Evolutionary conservation across 495 filamentous ascomycete species (phyloP).

Genomic region (Cladorrhinum samala): DNA sequence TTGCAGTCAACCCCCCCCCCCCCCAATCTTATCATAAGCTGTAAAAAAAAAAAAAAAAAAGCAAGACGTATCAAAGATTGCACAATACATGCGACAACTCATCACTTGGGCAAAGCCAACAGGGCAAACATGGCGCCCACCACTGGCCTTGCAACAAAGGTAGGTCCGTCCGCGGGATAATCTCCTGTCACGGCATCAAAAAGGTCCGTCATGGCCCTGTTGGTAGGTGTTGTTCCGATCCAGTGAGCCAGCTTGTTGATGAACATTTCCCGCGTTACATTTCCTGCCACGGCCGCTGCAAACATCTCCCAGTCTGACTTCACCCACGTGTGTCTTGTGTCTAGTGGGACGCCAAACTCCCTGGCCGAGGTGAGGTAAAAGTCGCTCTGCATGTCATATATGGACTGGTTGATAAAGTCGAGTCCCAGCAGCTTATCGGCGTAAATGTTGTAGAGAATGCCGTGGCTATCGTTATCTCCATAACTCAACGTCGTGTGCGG

Average conservation of each 20-base stretch:
- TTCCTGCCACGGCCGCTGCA: conserved; percentile 62
- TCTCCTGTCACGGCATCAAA: conserved; percentile 63
- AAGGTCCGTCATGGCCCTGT: conserved; percentile 71
- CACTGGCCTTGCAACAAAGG: conserved; percentile 75
- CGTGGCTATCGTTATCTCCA: conserved; percentile 35
- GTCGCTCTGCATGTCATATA: conserved; percentile 72
- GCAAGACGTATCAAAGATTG: no score
- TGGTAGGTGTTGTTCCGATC: conserved; percentile 68
- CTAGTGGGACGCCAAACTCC: conserved; percentile 74
- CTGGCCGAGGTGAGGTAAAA: conserved; percentile 75
- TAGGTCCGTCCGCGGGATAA: conserved; percentile 48
- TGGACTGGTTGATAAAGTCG: conserved; percentile 56
- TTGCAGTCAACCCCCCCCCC: no score
- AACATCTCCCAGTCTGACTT: conserved; percentile 91
- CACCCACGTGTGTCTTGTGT: conserved; percentile 76
- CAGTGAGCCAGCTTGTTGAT: conserved; percentile 65
- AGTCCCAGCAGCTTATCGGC: conserved; percentile 70
- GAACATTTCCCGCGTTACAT: conserved; percentile 57
- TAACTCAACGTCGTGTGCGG: conserved; percentile 70
- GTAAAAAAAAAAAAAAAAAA: not conserved
- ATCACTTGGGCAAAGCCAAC: conserved; percentile 49
- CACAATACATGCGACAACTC: not conserved
- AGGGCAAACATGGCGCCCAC: conserved; percentile 78
- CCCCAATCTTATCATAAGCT: no score
- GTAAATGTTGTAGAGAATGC: conserved; percentile 86